These are phyloP conservation scores for Xylaria curta DNA, from an alignment of 495 filamentous ascomycete species.

Conservation along the genomic window DNA sequence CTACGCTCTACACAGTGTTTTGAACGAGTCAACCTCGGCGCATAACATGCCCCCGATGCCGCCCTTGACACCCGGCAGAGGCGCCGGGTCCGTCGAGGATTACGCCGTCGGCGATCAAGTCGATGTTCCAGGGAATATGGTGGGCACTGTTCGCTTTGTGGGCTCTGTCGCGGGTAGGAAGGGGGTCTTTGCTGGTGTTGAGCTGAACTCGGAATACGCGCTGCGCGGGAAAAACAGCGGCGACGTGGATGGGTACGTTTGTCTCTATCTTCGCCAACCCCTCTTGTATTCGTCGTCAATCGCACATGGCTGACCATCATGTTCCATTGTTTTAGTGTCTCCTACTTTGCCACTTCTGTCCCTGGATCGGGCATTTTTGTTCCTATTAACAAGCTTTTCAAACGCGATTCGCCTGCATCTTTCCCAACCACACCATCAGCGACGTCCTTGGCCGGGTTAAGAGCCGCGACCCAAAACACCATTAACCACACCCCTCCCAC, in stretches of 20 bases:
- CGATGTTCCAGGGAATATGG: conserved; percentile 94
- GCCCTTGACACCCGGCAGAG: conserved; percentile 44
- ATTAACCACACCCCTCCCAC: conserved; percentile 68
- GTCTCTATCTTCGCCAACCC: conserved; percentile 15
- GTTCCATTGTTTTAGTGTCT: conserved; percentile 55
- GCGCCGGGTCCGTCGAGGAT: conserved; percentile 37
- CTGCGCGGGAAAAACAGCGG: conserved; percentile 91
- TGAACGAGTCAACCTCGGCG: conserved; percentile 52
- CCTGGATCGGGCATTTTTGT: conserved; percentile 93
- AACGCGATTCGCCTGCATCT: conserved; percentile 65
- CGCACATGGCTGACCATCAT: conserved; percentile 23
- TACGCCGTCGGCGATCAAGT: conserved; percentile 86
- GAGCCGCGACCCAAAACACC: conserved; percentile 55
- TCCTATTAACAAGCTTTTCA: conserved; percentile 82
- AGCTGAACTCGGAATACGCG: conserved; percentile 81
- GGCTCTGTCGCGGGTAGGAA: conserved; percentile 87
- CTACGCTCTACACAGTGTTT: conserved; percentile 60
- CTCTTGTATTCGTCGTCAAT: neutral
- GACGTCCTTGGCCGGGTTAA: conserved; percentile 61
- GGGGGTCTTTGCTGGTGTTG: conserved; percentile 92
- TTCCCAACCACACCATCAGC: conserved; percentile 73
- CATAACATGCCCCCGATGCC: conserved; percentile 37
- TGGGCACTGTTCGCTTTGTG: conserved; percentile 87
- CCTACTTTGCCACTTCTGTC: conserved; percentile 82
- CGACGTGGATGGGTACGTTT: conserved; percentile 86